These are phyloP conservation scores for Hypomontagnella submonticulosa DNA, from an alignment of 495 filamentous ascomycete species.

Conservation along the genomic window DNA sequence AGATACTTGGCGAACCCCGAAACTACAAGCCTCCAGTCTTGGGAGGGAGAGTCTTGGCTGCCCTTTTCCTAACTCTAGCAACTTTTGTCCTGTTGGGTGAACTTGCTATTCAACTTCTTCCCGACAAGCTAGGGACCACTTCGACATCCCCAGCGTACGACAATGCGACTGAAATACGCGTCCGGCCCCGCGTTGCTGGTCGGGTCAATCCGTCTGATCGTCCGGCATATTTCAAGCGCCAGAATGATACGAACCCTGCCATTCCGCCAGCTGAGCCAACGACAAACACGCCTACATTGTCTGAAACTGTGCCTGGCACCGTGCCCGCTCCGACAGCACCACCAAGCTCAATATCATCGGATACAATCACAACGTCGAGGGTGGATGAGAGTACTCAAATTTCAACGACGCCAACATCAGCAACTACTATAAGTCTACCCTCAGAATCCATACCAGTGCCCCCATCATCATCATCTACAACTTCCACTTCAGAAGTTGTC, in stretches of 20 bases:
- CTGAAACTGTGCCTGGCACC: constrained; percentile 6
- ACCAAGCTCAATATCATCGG: not conserved
- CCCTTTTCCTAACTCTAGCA: constrained; percentile 24
- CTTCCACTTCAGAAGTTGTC: not conserved
- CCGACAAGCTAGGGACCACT: constrained; percentile 20
- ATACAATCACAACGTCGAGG: not conserved
- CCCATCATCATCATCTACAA: constrained; percentile 1
- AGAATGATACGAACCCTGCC: constrained; percentile 18
- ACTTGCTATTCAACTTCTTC: constrained; percentile 41
- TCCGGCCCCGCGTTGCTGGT: constrained; percentile 6
- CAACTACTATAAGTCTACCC: not conserved
- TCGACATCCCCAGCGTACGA: constrained; percentile 12
- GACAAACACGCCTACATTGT: constrained; percentile 5
- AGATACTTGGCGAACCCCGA: not conserved
- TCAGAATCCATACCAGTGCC: not conserved
- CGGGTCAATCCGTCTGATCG: not conserved
- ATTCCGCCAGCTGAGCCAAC: not conserved
- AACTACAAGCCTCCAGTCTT: constrained; percentile 42
- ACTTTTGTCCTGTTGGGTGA: constrained; percentile 32
- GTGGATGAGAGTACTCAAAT: constrained; percentile 2
- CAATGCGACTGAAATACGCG: constrained; percentile 24
- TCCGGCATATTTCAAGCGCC: constrained; percentile 20
- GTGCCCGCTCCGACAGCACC: not conserved
- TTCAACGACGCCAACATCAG: not conserved
- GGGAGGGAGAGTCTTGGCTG: constrained; percentile 23